Conservation (phyloP, 2,329 filamentous ascomycete species). For the Dichotomopilus funicola region DNA sequence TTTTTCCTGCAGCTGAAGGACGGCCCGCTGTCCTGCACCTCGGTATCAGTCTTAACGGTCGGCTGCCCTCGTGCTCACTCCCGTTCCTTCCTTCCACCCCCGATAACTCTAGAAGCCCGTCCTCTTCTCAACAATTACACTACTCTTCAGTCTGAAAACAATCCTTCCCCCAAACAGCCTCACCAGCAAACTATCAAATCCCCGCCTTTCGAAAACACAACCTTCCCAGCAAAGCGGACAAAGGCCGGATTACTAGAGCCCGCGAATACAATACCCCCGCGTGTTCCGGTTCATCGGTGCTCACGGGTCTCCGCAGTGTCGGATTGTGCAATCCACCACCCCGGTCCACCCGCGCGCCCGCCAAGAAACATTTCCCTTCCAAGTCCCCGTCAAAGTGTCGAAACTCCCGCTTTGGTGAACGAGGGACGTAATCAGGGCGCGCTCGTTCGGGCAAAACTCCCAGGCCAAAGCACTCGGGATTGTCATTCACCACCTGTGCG, state of each 20-base stretch:
- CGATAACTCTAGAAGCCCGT: too few species aligned
- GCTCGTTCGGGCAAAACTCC: background rate
- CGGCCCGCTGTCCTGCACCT: background rate
- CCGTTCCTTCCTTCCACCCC: background rate
- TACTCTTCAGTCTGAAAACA: background rate
- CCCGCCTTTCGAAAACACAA: background rate
- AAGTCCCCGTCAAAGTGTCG: background rate
- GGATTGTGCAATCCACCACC: slow-evolving; percentile 8
- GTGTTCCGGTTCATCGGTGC: slow-evolving; percentile 8
- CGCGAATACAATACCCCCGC: background rate
- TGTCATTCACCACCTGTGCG: slow-evolving; percentile 1
- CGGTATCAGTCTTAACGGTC: background rate
- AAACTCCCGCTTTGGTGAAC: background rate
- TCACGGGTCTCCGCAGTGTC: slow-evolving; percentile 9
- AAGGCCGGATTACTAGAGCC: background rate
- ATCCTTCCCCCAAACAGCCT: background rate
- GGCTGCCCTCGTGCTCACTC: slow-evolving; percentile 1
- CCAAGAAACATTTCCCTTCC: slow-evolving; percentile 20
- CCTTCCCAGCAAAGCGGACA: background rate
- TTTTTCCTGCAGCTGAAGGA: background rate
- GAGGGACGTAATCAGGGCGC: background rate
- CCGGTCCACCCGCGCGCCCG: slow-evolving; percentile 5
- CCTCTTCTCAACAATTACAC: too few species aligned
- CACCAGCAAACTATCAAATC: background rate
- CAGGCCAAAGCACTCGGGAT: background rate